These are phyloP conservation scores for Crotalaria pallida DNA, from an alignment of 306 rosid species.

Conservation along the genomic window DNA sequence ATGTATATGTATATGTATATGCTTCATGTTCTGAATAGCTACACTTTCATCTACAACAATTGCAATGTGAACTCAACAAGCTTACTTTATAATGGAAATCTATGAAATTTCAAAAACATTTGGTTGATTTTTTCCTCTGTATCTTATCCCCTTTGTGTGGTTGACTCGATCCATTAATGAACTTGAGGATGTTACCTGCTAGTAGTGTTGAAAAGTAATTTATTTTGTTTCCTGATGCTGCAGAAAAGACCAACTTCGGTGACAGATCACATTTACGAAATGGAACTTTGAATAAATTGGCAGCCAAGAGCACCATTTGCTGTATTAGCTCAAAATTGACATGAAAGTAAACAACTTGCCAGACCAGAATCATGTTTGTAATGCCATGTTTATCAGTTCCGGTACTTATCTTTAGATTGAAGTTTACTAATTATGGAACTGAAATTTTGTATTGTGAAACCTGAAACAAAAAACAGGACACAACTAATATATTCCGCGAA, in stretches of 20 bases:
- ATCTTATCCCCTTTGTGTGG: not conserved
- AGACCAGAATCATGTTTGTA: too few species aligned
- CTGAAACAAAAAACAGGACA: too few species aligned
- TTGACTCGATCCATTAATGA: not conserved
- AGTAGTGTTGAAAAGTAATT: not conserved
- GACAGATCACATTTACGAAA: slow-evolving; percentile 49
- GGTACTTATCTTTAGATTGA: too few species aligned
- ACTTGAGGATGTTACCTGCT: not conserved
- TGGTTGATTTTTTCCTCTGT: not conserved
- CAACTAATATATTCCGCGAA: too few species aligned
- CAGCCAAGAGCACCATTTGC: slow-evolving; percentile 63
- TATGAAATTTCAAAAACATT: not conserved
- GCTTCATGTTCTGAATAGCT: not conserved
- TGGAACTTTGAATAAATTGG: slow-evolving; percentile 37
- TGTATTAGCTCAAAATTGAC: not conserved
- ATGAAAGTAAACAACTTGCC: too few species aligned
- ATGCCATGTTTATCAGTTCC: too few species aligned
- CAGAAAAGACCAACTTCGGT: slow-evolving; percentile 38
- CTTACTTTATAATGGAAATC: not conserved
- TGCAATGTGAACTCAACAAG: not conserved
- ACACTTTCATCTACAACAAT: not conserved
- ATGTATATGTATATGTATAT: slow-evolving; percentile 20
- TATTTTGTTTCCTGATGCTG: slow-evolving; percentile 29
- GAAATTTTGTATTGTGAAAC: too few species aligned
- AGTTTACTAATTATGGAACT: too few species aligned